phyloP scores from a whole-genome alignment of 2,329 filamentous ascomycete genomes.

The Clarireedia homoeocarpa region DNA sequence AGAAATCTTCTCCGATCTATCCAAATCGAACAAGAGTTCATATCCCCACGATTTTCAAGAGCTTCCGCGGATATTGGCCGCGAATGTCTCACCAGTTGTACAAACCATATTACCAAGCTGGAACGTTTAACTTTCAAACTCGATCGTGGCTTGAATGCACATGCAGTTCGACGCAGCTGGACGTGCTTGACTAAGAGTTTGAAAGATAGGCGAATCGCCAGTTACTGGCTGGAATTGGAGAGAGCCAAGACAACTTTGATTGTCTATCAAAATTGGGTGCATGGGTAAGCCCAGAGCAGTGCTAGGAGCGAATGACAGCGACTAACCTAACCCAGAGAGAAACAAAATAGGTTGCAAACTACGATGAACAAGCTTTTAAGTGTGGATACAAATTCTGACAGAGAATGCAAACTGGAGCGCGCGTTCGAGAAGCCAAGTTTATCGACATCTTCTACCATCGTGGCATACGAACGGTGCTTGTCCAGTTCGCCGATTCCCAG shows the following conservation, averaged over 20 bases:
- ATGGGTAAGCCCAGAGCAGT: background rate
- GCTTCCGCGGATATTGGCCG: background rate
- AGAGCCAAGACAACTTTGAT: constrained; percentile 3
- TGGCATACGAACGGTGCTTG: background rate
- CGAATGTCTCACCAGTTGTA: constrained; percentile 1
- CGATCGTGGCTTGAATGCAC: background rate
- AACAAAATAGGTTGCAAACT: background rate
- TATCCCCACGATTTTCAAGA: background rate
- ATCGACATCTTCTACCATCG: background rate
- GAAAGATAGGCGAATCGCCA: background rate
- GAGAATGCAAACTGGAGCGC: background rate
- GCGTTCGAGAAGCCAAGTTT: background rate
- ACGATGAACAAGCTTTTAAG: background rate
- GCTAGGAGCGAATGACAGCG: background rate
- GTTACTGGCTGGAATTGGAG: constrained; percentile 1
- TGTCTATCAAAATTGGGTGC: background rate
- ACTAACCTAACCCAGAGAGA: background rate
- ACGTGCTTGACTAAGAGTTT: constrained; percentile 1
- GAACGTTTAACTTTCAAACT: background rate
- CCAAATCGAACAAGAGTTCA: background rate
- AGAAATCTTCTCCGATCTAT: background rate
- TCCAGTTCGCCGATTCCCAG: background rate
- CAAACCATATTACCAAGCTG: background rate
- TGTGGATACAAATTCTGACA: background rate
- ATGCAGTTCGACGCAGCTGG: constrained; percentile 3